Base-by-base conservation (phyloP, 805 yeast species). In the Starmerella apis region DNA sequence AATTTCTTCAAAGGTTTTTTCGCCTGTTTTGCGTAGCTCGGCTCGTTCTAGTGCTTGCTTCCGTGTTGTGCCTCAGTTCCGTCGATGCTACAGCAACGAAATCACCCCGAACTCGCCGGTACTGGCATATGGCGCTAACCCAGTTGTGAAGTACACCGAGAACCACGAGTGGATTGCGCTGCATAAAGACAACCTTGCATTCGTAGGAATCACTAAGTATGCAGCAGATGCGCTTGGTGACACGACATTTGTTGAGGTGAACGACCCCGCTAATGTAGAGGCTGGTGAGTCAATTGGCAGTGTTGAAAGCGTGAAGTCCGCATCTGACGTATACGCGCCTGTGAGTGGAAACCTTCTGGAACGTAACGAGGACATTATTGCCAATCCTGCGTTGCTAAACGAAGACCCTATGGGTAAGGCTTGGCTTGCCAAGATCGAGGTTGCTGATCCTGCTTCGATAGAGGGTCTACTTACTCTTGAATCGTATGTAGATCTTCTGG, bases 191-290 rank as follows among this genome's bases (percentile, higher is more conserved):
- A 85, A 85, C 53, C 73, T 80, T 38, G 68, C 90, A 1, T 87
- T 81, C 61, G 73, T 90, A 49, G 98, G 98, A 27, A 86, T 92
- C 67, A 87, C 98, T 51, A 79, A 77, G 61, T 88, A 92, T 65
- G 98, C 98, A 18, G 82, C 96, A 20, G 95, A 87, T 62, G 94
- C 97, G 7, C 77, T 92, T 54, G 98, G 98, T 41, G 98, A 92
- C 68, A 94, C 94, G 50, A 94, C 97, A 3, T 92, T 75, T 65
- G 82, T 88, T 52, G 98, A 92, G 69, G 74, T 90, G 59, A 94
- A 95, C 43, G 88, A 81, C 58, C 84, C 81, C 36, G 75, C 73
- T 36, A 70, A 63, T 27, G 72, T 81, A 50, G 79, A 72, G 50
- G 73, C 74, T 44, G 94, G 94, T 46, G 96, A 86, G 56, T 72